phyloP scores from a whole-genome alignment of 192 early-diverging fungal species.

The Podila epicladia region DNA sequence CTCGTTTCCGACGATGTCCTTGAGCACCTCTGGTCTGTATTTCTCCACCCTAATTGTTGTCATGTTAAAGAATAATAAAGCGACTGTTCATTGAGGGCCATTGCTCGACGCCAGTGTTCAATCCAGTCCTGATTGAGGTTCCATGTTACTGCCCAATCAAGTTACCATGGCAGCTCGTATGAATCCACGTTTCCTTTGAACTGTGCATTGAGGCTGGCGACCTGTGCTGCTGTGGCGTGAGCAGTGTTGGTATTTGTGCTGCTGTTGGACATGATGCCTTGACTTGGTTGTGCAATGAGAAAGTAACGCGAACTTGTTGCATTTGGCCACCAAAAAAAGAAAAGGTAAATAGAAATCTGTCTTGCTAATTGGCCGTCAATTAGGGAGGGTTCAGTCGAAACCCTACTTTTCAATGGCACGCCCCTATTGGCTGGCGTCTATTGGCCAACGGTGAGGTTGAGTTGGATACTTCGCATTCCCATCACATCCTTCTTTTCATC shows the following conservation, averaged over 20 bases:
- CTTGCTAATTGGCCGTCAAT: not conserved
- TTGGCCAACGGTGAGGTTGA: not conserved
- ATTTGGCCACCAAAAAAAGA: not conserved
- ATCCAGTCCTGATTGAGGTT: not conserved
- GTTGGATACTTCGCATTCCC: not conserved
- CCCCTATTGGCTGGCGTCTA: constrained; percentile 6
- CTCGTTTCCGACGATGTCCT: constrained; percentile 95
- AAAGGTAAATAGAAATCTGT: not conserved
- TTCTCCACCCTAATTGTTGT: constrained; percentile 83
- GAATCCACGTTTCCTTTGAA: constrained; percentile 61
- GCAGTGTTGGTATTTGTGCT: constrained; percentile 12
- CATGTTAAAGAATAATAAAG: not conserved
- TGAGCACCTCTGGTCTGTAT: constrained; percentile 86
- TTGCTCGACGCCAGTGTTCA: too few species aligned
- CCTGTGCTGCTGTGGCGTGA: constrained; percentile 32
- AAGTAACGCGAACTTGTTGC: not conserved
- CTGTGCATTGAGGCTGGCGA: constrained; percentile 34
- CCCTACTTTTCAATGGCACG: constrained; percentile 6
- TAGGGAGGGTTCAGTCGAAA: not conserved
- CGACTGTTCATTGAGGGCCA: not conserved
- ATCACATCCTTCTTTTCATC: not conserved
- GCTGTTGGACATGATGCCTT: constrained; percentile 21
- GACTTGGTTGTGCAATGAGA: not conserved
- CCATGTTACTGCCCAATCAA: too few species aligned
- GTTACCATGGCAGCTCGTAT: constrained; percentile 64